Evolutionary conservation across 192 early-diverging fungal genomes (phyloP).

Genomic region (Chytriomyces confervae): DNA sequence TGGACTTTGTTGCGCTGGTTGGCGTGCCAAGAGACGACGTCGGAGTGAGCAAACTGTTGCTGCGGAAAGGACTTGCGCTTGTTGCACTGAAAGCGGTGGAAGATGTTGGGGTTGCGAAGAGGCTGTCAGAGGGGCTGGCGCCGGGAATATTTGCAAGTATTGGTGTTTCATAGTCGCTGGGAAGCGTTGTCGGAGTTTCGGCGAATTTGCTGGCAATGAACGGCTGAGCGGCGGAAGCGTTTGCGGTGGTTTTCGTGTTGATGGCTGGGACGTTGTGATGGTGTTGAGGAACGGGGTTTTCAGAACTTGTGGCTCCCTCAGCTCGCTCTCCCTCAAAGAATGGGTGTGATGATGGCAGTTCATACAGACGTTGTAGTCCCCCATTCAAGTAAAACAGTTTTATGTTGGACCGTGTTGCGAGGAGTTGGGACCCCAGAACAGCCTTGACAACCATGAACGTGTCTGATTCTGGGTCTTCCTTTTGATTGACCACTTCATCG

Average conservation of each 20-base stretch:
- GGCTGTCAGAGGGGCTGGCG: not conserved
- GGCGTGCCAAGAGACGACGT: not conserved
- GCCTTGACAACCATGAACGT: constrained; percentile 13
- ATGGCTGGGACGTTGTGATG: not conserved
- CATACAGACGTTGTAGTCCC: constrained; percentile 1
- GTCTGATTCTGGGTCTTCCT: constrained; percentile 24
- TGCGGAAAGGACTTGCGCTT: not conserved
- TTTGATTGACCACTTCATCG: constrained; percentile 23
- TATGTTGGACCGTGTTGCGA: not conserved
- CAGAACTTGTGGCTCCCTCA: not conserved
- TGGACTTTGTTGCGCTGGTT: constrained; percentile 13
- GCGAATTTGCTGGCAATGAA: constrained; percentile 10
- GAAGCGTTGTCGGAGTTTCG: not conserved
- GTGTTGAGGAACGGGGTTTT: not conserved
- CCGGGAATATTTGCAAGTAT: not conserved
- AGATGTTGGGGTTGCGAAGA: not conserved
- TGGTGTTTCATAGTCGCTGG: not conserved
- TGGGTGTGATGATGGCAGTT: not conserved
- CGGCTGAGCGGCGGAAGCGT: not conserved
- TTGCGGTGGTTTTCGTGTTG: not conserved
- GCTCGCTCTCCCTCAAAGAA: not conserved
- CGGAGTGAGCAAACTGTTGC: not conserved
- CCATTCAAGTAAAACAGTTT: constrained; percentile 28
- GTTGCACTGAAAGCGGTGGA: constrained; percentile 5
- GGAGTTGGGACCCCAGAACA: constrained; percentile 8